Percentiles rank a stretch among this genome's conserved stretches.
These are phyloP conservation scores for Tricholoma flavovirens DNA, from an alignment of 768 basidiomycete genomes.

Conservation along the genomic window DNA sequence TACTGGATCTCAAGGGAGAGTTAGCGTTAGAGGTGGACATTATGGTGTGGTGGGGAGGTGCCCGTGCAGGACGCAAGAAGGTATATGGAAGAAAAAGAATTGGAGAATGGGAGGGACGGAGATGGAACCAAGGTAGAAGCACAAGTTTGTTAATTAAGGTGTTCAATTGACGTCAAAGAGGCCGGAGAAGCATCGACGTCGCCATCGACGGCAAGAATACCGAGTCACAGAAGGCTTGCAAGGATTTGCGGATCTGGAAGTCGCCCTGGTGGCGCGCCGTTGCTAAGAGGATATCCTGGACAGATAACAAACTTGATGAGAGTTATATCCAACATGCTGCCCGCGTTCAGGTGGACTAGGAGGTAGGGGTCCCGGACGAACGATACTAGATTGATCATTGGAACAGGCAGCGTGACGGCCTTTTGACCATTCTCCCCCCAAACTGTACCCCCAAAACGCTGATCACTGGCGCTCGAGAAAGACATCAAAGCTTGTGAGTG, in stretches of 20 bases:
- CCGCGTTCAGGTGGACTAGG: background rate
- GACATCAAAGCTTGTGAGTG: background rate
- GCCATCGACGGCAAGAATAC: constrained; percentile 26
- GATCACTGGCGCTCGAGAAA: background rate
- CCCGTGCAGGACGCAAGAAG: constrained; percentile 29
- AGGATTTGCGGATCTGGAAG: constrained; percentile 40
- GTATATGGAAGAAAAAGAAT: constrained; percentile 24
- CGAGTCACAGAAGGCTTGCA: constrained; percentile 24
- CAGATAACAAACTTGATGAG: constrained; percentile 10
- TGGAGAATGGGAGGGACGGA: constrained; percentile 9
- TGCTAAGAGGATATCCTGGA: constrained; percentile 29
- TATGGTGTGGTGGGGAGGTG: constrained; percentile 24
- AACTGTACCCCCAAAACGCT: background rate
- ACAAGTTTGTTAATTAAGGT: constrained; percentile 31
- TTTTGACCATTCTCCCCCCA: background rate
- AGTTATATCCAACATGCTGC: background rate
- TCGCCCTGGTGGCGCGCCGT: constrained; percentile 33
- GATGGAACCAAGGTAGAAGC: constrained; percentile 27
- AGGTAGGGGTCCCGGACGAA: background rate
- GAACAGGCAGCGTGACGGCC: background rate
- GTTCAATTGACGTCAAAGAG: constrained; percentile 42
- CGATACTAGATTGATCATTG: background rate
- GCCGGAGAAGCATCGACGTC: constrained; percentile 26
- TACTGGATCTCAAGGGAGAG: constrained; percentile 19
- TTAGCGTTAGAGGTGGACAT: constrained; percentile 23